phyloP scores from a whole-genome alignment of 495 filamentous ascomycete genomes.

The Talaromyces nanjingensis region DNA sequence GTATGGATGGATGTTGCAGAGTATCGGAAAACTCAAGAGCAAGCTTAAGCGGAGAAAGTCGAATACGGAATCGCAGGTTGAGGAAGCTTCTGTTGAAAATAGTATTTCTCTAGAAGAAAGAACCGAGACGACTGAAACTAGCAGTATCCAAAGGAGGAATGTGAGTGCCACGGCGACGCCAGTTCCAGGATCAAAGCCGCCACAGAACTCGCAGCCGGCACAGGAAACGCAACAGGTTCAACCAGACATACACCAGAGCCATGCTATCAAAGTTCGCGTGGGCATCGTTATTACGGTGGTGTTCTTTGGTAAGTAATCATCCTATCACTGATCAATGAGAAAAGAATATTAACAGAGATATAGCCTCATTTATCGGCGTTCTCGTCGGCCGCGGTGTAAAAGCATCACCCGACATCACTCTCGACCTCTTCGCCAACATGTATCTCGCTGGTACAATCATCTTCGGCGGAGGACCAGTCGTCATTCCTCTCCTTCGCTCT shows the following conservation, averaged over 20 bases:
- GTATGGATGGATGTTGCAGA: conserved; percentile 46
- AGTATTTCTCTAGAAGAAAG: neutral
- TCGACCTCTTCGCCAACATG: conserved; percentile 70
- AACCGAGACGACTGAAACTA: neutral
- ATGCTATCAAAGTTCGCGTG: conserved; percentile 13
- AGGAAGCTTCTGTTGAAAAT: neutral
- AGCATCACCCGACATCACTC: conserved; percentile 36
- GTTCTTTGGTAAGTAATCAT: conserved; percentile 43
- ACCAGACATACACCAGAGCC: neutral
- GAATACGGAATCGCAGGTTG: neutral
- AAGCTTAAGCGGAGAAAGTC: neutral
- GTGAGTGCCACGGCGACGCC: neutral
- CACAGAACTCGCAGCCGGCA: neutral
- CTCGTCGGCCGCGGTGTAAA: conserved; percentile 48
- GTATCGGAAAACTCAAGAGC: neutral
- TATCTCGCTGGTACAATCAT: conserved; percentile 86
- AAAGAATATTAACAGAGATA: neutral
- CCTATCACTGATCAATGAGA: no score
- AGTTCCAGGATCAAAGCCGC: neutral
- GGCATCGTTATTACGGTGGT: conserved; percentile 40
- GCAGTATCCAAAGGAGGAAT: conserved; percentile 1
- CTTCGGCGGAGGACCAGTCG: conserved; percentile 80
- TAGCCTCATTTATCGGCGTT: conserved; percentile 51
- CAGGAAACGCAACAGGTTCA: neutral
- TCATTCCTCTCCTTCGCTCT: conserved; percentile 70